A percentile compares a stretch with the other conserved stretches of the same genome.
Evolutionary conservation across 202 grass and related monocot genomes (phyloP).

Genomic region (Elaeis oleifera): DNA sequence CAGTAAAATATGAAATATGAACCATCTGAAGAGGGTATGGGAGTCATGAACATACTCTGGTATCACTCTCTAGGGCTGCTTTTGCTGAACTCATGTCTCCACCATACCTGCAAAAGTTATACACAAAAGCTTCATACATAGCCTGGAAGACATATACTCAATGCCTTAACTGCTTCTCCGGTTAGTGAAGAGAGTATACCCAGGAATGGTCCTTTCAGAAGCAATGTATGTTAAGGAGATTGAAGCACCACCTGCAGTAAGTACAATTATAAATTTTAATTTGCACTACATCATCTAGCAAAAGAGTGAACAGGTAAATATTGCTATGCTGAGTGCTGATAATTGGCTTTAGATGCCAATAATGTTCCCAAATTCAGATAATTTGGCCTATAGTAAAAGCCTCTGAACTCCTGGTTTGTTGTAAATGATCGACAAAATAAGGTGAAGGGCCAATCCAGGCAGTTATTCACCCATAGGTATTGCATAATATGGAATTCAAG

Average conservation of each 20-base stretch:
- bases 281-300: neutral
- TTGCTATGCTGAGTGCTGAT: too few species aligned
- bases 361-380: too few species aligned
- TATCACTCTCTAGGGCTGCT: slow-evolving; percentile 83
- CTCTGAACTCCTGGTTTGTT: too few species aligned
- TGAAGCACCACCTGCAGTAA: slow-evolving; percentile 65
- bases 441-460: too few species aligned
- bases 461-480: too few species aligned
- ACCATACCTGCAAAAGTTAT: slow-evolving; percentile 45
- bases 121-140: too few species aligned
- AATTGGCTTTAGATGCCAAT: too few species aligned
- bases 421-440: too few species aligned
- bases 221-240: slow-evolving; percentile 92
- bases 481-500: too few species aligned
- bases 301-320: neutral
- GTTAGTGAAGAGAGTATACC: slow-evolving; percentile 36
- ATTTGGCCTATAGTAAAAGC: too few species aligned
- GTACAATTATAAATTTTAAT: neutral
- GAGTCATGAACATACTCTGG: slow-evolving; percentile 33
- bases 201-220: slow-evolving; percentile 80
- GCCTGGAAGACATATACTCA: too few species aligned
- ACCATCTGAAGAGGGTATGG: neutral
- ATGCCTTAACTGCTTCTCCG: too few species aligned
- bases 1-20: neutral
- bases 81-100: slow-evolving; percentile 91